These are phyloP conservation scores for Trichopus zeylanicus DNA, from an alignment of 116 monocot genomes.

Conservation along the genomic window DNA sequence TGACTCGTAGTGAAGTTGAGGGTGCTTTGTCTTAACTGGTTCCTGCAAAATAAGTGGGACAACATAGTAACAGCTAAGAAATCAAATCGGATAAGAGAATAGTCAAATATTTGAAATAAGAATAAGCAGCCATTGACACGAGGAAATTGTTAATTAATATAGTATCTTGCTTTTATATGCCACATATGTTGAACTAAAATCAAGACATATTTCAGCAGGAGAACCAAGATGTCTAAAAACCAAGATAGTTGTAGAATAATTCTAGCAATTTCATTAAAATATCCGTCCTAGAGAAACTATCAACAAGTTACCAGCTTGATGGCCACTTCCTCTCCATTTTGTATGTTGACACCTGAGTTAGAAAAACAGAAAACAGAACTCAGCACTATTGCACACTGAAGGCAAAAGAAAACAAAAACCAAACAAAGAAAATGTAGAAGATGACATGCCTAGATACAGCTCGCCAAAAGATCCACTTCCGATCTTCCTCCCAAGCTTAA, in stretches of 20 bases:
- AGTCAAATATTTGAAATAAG: background rate
- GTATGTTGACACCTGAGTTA: slow-evolving; percentile 28
- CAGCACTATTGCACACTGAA: background rate
- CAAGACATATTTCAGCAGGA: too few species aligned
- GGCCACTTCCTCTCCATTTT: slow-evolving; percentile 29
- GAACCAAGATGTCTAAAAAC: too few species aligned
- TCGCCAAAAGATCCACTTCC: slow-evolving; percentile 53
- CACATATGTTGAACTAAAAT: too few species aligned
- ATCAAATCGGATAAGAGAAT: background rate
- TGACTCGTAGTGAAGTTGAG: slow-evolving; percentile 43
- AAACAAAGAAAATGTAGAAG: background rate
- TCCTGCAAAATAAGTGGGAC: slow-evolving; percentile 10
- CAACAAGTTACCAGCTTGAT: slow-evolving; percentile 19
- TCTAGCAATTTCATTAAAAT: too few species aligned
- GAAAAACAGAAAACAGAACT: background rate
- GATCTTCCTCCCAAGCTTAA: slow-evolving; percentile 77
- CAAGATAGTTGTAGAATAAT: too few species aligned
- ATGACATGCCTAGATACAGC: slow-evolving; percentile 12
- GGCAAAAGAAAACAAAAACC: background rate
- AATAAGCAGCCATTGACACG: too few species aligned
- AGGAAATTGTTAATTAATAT: too few species aligned
- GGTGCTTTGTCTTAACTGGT: slow-evolving; percentile 37
- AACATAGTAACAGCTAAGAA: background rate
- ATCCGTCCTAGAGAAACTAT: background rate
- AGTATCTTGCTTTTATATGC: too few species aligned